Conservation (phyloP, 805 yeast species). For the Teunomyces kruisii region DNA sequence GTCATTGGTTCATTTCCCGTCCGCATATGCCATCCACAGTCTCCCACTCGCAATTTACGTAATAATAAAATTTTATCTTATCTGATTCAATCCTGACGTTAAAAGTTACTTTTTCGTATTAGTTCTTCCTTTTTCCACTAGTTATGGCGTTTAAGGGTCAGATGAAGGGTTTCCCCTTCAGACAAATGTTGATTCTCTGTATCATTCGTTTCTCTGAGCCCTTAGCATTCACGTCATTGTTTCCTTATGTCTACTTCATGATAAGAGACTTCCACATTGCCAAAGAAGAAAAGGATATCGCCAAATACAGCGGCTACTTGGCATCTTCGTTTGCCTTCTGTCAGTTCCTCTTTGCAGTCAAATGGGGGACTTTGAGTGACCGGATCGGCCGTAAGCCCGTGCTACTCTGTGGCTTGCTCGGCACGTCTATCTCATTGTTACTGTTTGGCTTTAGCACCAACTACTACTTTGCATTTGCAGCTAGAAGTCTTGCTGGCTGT, state of each 20-base stretch:
- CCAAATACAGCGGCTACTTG: slow-evolving; percentile 19
- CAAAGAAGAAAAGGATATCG: slow-evolving; percentile 17
- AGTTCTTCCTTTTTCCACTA: background rate
- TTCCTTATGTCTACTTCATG: slow-evolving; percentile 18
- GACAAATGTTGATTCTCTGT: slow-evolving; percentile 22
- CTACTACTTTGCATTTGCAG: slow-evolving; percentile 27
- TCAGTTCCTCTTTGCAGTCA: slow-evolving; percentile 23
- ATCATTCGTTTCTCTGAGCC: slow-evolving; percentile 15
- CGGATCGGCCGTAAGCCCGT: slow-evolving; percentile 30
- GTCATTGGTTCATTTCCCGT: too few relatives aligned
- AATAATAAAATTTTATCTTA: background rate
- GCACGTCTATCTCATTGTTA: slow-evolving; percentile 23
- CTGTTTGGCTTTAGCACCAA: slow-evolving; percentile 29
- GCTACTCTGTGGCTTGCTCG: slow-evolving; percentile 25
- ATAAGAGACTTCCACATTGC: slow-evolving; percentile 23
- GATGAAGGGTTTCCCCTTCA: slow-evolving; percentile 18
- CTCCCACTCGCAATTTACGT: too few relatives aligned
- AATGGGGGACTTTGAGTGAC: slow-evolving; percentile 32
- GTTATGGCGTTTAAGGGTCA: slow-evolving; percentile 12
- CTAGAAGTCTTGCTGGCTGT: slow-evolving; percentile 28
- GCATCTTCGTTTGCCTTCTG: slow-evolving; percentile 23
- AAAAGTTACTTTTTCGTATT: background rate
- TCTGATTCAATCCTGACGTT: background rate
- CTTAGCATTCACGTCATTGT: slow-evolving; percentile 12
- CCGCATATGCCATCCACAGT: too few relatives aligned